These are phyloP conservation scores for Prunus yedoensis DNA, from an alignment of 331 rosid genomes.

Conservation along the genomic window DNA sequence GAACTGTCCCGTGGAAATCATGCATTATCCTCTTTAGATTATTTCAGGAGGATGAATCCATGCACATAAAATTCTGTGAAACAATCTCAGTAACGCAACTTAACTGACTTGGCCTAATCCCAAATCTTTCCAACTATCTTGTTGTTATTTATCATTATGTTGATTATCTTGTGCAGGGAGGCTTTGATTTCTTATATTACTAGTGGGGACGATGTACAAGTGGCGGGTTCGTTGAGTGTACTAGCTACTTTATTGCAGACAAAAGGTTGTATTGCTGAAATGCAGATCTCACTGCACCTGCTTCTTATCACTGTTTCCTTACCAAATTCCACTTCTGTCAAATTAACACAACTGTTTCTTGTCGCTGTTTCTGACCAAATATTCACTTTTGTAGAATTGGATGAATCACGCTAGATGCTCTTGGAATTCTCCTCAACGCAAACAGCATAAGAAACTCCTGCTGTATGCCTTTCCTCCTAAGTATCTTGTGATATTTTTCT, in stretches of 20 bases:
- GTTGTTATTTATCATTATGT: too few relatives aligned
- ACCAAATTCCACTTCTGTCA: neutral
- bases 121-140: too few relatives aligned
- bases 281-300: conserved; percentile 4
- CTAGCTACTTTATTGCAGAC: conserved; percentile 81
- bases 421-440: conserved; percentile 90
- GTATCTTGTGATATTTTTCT: neutral
- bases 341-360: neutral
- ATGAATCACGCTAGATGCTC: conserved; percentile 82
- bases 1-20: neutral
- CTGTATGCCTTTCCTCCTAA: conserved; percentile 42
- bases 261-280: conserved; percentile 53
- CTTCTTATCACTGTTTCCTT: conserved; percentile 7
- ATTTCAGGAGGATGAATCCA: neutral
- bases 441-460: conserved; percentile 73
- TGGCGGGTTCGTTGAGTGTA: too few relatives aligned
- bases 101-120: neutral
- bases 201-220: too few relatives aligned
- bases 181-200: too few relatives aligned
- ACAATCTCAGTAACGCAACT: neutral
- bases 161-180: too few relatives aligned
- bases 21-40: neutral
- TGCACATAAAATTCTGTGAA: neutral
- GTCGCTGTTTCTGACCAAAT: conserved; percentile 9
- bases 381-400: conserved; percentile 50